Base-by-base conservation (phyloP, 139 green algal species). In the Chlorella sp. region DNA sequence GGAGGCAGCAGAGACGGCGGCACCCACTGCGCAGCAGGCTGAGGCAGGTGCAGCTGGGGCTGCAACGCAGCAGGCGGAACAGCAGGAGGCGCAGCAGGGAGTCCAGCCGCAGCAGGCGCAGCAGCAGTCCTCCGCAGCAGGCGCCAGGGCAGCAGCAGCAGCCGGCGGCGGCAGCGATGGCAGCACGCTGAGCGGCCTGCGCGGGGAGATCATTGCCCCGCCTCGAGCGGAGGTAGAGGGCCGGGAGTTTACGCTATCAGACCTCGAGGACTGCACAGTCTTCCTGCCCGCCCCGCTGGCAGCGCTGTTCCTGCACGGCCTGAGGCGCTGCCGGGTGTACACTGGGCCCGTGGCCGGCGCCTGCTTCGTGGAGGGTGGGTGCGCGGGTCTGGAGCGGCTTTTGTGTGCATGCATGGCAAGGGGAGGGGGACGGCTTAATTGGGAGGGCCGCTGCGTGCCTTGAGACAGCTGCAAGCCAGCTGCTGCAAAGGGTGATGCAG, bases 321-420 rank as follows among this genome's bases (percentile, higher is more conserved):
- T 95, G 74, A 28, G 34, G 22, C 62, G 80, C 56, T 95, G 92
- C 87, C 58, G 16, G 0, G 80, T 95, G 41, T 86, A 84, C 51
- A 82, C 88, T 14, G 93, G 92, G 1, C 92, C 93, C 22, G 93
- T 96, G n/a, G 89, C 84, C 1, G 93, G 93, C 26, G 88, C 92
- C 22, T 85, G 78, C 3, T 94, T 96, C 73, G 51, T 93, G 32
- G 89, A 92, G 69, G 85, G 85, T 85, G 76, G 43, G 84, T 51
- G 40, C 30, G 19, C 5, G 40, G 40, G 0, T 11, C 41, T 34
- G 24, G 2, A 20, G 41, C 13, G 62, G 7, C 46, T 60, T 56
- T 17, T 84, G 14, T 38, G 13, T 13, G 65, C 22, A 44, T 40
- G 36, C 54, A 19, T 32, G 38, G 17, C 1, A 0, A n/a, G n/a